Conservation (phyloP, 768 basidiomycete species). For the Lactarius vividus region DNA sequence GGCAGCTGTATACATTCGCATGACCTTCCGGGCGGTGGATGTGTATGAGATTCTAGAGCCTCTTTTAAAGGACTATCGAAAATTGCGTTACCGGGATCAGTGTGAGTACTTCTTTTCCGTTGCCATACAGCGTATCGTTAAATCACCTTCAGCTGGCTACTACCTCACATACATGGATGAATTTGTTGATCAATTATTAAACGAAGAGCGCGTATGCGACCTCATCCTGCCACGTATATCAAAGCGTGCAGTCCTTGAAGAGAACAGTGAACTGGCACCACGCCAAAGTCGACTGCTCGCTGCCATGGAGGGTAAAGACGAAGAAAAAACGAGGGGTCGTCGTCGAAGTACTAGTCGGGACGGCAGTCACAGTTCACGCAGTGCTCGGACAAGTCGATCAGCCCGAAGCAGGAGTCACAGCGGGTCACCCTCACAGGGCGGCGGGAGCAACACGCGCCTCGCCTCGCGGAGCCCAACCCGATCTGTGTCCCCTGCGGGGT, state of each 20-base stretch:
- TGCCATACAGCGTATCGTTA: slow-evolving; percentile 1
- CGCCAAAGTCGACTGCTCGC: slow-evolving; percentile 84
- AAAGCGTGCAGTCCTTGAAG: slow-evolving; percentile 85
- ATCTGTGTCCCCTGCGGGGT: slow-evolving; percentile 33
- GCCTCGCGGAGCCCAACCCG: slow-evolving; percentile 49
- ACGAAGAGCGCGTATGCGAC: slow-evolving; percentile 92
- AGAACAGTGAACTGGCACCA: slow-evolving; percentile 84
- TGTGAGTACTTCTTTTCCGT: slow-evolving; percentile 46
- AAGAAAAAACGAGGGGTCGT: slow-evolving; percentile 40
- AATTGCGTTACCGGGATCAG: slow-evolving; percentile 77
- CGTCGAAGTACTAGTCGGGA: slow-evolving; percentile 39
- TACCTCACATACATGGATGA: slow-evolving; percentile 87
- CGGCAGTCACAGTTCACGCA: slow-evolving; percentile 36
- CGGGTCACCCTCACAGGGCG: slow-evolving; percentile 44
- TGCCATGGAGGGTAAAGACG: slow-evolving; percentile 76
- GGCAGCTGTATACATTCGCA: slow-evolving; percentile 89
- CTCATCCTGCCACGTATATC: slow-evolving; percentile 89
- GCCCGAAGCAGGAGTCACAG: slow-evolving; percentile 36
- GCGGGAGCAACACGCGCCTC: slow-evolving; percentile 64
- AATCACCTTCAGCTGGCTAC: slow-evolving; percentile 67
- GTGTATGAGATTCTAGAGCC: slow-evolving; percentile 95
- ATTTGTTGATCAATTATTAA: slow-evolving; percentile 79
- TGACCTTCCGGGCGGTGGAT: slow-evolving; percentile 89
- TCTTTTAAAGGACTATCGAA: slow-evolving; percentile 89
- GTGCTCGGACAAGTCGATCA: slow-evolving; percentile 31